Conservation (phyloP, 129 eudicot genomes). For the Kitagawia praeruptora region DNA sequence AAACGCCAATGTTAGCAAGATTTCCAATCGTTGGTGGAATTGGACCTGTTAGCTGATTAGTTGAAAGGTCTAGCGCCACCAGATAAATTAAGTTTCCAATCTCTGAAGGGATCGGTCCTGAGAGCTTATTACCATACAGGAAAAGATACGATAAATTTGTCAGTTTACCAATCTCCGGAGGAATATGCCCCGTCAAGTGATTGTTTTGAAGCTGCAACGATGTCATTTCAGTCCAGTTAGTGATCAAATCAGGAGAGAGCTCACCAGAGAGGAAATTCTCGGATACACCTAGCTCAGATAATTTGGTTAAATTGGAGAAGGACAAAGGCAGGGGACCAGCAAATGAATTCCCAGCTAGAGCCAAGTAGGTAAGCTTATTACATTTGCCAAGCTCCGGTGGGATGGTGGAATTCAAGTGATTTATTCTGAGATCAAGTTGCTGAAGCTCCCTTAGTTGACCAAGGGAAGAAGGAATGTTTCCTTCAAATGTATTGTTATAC, state of each 20-base stretch:
- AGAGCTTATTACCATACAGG: slow-evolving; percentile 12
- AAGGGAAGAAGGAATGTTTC: slow-evolving; percentile 56
- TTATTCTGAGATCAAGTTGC: slow-evolving; percentile 37
- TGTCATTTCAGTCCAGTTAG: slow-evolving; percentile 15
- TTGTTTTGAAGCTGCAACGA: slow-evolving; percentile 22
- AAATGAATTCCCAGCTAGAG: slow-evolving; percentile 47
- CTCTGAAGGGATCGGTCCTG: slow-evolving; percentile 21
- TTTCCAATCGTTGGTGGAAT: slow-evolving; percentile 17
- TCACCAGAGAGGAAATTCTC: slow-evolving; percentile 8
- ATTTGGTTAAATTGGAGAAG: slow-evolving; percentile 41
- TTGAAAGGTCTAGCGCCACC: slow-evolving; percentile 14
- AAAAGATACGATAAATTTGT: slow-evolving; percentile 2
- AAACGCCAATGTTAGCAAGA: not conserved
- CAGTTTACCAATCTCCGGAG: slow-evolving; percentile 13
- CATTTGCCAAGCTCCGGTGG: slow-evolving; percentile 61
- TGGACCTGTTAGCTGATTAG: slow-evolving; percentile 18
- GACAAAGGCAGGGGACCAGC: slow-evolving; percentile 52
- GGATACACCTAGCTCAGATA: slow-evolving; percentile 39
- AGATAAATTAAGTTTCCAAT: slow-evolving; percentile 7
- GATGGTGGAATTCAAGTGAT: slow-evolving; percentile 42
- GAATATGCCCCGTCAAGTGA: slow-evolving; percentile 12
- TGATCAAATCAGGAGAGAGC: slow-evolving; percentile 14
- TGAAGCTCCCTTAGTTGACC: slow-evolving; percentile 48
- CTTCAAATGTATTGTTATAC: slow-evolving; percentile 40
- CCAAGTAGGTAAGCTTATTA: slow-evolving; percentile 41